Percentiles rank a stretch among this genome's conserved stretches.
Evolutionary conservation across 257 asterid species (phyloP).

Genomic region (Penstemon barbatus): DNA sequence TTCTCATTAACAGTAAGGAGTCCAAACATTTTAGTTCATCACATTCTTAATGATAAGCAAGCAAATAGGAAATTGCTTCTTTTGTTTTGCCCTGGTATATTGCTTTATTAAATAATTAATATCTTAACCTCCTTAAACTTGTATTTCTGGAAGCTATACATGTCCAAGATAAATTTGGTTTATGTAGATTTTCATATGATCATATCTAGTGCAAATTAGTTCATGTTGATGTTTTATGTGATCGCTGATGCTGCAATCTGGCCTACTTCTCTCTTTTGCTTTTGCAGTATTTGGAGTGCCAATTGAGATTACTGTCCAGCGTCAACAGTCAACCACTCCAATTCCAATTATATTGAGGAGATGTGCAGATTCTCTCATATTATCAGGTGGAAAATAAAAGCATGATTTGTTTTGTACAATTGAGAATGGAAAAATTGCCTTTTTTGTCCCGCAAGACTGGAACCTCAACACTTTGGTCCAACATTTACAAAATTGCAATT

Average conservation of each 20-base stretch:
- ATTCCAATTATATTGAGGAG: conserved; percentile 70
- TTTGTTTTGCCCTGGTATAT: conserved; percentile 6
- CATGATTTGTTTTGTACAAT: background rate
- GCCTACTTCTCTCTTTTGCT: conserved; percentile 15
- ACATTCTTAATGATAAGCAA: conserved; percentile 8
- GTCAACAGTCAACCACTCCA: conserved; percentile 66
- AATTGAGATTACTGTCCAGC: conserved; percentile 71
- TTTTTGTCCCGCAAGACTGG: too few species aligned
- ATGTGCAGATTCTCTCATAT: conserved; percentile 80
- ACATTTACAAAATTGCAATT: too few species aligned
- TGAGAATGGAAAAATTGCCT: too few species aligned
- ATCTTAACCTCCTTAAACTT: background rate
- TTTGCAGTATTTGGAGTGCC: conserved; percentile 81
- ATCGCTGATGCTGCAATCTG: conserved; percentile 4
- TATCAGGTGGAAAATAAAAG: conserved; percentile 59
- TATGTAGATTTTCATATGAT: too few species aligned
- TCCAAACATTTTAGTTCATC: background rate
- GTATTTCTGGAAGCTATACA: conserved; percentile 5
- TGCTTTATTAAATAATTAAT: background rate
- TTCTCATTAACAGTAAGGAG: background rate
- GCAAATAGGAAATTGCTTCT: conserved; percentile 20
- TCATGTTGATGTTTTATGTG: conserved; percentile 7
- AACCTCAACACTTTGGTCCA: too few species aligned
- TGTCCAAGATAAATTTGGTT: background rate
- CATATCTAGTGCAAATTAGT: background rate